Base-by-base conservation (phyloP, 169 alveolate genomes). In the Plasmodium knowlesi region DNA sequence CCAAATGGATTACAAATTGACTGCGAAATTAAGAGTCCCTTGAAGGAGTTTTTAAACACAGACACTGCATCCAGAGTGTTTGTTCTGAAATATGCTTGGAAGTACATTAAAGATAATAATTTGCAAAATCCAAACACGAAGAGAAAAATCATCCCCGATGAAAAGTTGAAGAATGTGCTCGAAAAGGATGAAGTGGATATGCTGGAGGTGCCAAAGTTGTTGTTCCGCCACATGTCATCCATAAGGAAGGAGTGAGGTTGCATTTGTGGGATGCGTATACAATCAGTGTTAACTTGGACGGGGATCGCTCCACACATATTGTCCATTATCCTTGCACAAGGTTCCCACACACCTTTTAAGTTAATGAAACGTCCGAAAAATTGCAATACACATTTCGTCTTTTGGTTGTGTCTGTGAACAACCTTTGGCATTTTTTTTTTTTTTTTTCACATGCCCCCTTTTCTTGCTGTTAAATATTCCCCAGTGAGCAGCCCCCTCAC, bases 1-100 rank as follows among this genome's bases (percentile, higher is more conserved):
- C 93, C 93, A 74, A 85, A 85, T 85, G 93, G 93, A 3, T 76
- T 85, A 74, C 93, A 85, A 85, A 54, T 85, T 70, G 93, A 85
- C 43, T 85, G 93, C 43, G 93, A 85, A 74, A 73, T 85, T 30
- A 85, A 85, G 46, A 85, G 93, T 46, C 93, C 93, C 14, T 78
- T 85, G 67, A 85, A 74, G 61, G 93, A 85, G 70, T 85, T 85
- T 53, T 46, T 85, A 85, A 85, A 85, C 43, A 43, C 85, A 8
- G 67, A 85, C 85, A 85, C 93, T 28, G 93, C 93, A 0, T 85
- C 93, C n/a, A 74, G 93, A 32, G 85, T 85, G n/a, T 85, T 67
- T 76, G 93, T 85, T 76, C 79, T 85, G 25, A 85, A 85, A 30
- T 73, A 85, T 50, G 93, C 93, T 5, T 90, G 94, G 94, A 90